phyloP scores from a whole-genome alignment of 2,329 filamentous ascomycete species.

The Fusarium caatingaense region DNA sequence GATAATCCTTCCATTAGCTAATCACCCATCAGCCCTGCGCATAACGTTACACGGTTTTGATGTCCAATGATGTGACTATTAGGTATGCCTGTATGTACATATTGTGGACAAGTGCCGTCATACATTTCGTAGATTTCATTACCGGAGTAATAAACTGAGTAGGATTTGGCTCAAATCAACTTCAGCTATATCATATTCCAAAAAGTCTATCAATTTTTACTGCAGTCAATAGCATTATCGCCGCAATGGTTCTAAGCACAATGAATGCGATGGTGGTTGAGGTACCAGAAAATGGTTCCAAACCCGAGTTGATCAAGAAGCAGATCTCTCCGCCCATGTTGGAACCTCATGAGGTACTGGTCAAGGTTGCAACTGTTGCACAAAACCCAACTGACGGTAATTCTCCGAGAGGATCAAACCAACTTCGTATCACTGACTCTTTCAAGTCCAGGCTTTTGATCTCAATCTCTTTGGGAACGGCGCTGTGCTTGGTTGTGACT shows the following conservation, averaged over 20 bases:
- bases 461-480: constrained; percentile 53
- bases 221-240: not conserved
- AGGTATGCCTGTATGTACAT: not conserved
- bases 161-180: not conserved
- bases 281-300: constrained; percentile 26
- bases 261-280: constrained; percentile 37
- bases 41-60: not conserved
- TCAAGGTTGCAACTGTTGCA: constrained; percentile 40
- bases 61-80: constrained; percentile 7
- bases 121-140: not conserved
- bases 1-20: not conserved
- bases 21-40: not conserved
- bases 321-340: constrained; percentile 18
- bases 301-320: constrained; percentile 30
- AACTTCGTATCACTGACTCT: not conserved
- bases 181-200: not conserved
- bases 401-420: not conserved
- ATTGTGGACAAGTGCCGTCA: constrained; percentile 4
- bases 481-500: constrained; percentile 53
- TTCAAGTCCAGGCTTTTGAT: constrained; percentile 50
- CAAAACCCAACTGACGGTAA: constrained; percentile 47
- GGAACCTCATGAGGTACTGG: constrained; percentile 39
- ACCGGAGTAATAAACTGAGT: not conserved
- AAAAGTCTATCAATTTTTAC: not conserved
- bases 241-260: constrained; percentile 24